Conservation (phyloP, 2,329 filamentous ascomycete genomes). For the Fusarium beomiforme region DNA sequence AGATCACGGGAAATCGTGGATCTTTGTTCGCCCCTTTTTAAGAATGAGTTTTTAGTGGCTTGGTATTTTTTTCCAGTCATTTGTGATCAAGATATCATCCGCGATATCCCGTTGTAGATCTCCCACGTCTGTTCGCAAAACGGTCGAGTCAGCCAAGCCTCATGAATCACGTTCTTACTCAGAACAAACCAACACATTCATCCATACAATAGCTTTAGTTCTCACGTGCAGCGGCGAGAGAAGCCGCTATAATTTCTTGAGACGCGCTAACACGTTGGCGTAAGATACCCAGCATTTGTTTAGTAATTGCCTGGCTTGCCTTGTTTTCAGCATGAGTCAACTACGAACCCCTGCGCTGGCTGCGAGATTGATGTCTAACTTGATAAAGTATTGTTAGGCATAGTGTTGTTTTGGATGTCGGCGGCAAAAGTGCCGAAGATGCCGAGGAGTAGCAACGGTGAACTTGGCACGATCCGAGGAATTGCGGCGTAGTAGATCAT, state of each 20-base stretch:
- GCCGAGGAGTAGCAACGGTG: not conserved
- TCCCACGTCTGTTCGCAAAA: not conserved
- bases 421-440: not conserved
- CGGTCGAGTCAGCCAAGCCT: not conserved
- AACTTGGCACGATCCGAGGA: not conserved
- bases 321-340: not conserved
- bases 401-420: not conserved
- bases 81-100: not conserved
- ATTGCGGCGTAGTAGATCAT: not conserved
- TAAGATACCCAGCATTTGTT: not conserved
- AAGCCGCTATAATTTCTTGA: not conserved
- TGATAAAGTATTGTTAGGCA: not conserved
- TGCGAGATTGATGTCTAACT: not conserved
- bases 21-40: not conserved
- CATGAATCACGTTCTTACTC: not conserved
- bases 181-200: not conserved
- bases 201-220: too few species aligned
- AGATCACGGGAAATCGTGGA: not conserved
- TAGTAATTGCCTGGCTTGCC: not conserved
- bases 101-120: not conserved
- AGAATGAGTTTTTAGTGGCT: not conserved
- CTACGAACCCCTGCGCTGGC: not conserved
- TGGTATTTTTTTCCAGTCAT: not conserved
- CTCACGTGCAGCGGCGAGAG: not conserved
- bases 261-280: not conserved